Conservation (phyloP, 805 yeast genomes). For the Priceomyces melissophilus region DNA sequence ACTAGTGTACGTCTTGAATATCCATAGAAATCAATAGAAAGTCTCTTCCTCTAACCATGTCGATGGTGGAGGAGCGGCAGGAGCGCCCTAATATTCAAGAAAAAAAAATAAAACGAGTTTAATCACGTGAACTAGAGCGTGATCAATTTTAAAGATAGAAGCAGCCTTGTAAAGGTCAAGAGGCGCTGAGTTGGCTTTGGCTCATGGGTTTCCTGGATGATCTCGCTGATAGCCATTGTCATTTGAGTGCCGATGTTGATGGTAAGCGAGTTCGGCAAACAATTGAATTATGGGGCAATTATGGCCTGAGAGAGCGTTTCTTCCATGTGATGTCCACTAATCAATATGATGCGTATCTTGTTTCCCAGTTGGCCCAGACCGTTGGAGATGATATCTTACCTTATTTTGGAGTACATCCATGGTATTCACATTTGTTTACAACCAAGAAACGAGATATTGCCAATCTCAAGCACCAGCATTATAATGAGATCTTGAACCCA, state of each 20-base stretch:
- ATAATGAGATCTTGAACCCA: conserved; percentile 46
- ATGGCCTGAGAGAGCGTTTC: conserved; percentile 4
- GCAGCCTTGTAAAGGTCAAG: too few relatives aligned
- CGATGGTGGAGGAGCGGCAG: background rate
- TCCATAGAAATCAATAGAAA: too few relatives aligned
- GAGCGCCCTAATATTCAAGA: too few relatives aligned
- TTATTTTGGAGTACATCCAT: conserved; percentile 83
- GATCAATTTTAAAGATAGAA: too few relatives aligned
- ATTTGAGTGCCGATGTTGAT: conserved; percentile 19
- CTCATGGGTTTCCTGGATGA: background rate
- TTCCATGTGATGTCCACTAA: conserved; percentile 41
- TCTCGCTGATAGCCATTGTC: conserved; percentile 35
- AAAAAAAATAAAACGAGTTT: too few relatives aligned
- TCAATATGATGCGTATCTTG: conserved; percentile 27
- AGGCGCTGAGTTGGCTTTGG: too few relatives aligned
- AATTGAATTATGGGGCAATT: conserved; percentile 9
- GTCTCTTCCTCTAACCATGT: background rate
- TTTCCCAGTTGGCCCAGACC: conserved; percentile 16
- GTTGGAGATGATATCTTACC: conserved; percentile 29
- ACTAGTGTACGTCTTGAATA: too few relatives aligned
- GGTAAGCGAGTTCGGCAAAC: conserved; percentile 7
- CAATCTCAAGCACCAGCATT: conserved; percentile 50
- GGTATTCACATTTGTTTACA: conserved; percentile 73
- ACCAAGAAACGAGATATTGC: conserved; percentile 11
- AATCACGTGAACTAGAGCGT: too few relatives aligned